Base-by-base conservation (phyloP, 345 rosid species). In the Triadica sebifera region DNA sequence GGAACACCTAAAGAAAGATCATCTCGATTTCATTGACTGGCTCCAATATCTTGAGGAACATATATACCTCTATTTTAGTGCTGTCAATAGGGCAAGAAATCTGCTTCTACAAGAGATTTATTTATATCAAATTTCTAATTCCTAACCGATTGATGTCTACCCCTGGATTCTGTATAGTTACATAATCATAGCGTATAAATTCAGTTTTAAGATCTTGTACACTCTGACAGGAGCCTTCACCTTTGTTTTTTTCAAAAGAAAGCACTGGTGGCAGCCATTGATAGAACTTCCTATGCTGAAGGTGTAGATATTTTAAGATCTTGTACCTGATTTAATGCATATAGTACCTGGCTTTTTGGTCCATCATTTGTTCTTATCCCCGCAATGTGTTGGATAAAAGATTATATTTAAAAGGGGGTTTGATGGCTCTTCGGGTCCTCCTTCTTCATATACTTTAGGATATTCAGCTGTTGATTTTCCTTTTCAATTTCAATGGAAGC, bases 31-130 rank as follows among this genome's bases (percentile, higher is more conserved):
- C 69, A 74, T 71, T 19, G 72, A 78, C 37, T 85, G 77, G 69
- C 88, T 90, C 63, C 68, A 71, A 76, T 88, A 81, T 76, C 95
- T 92, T 38, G 91, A 89, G 78, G 86, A 88, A 20, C 94, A 81
- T 75, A 79, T 94, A 58, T 84, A 85, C 82, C 80, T 86, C 45
- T 89, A 90, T 83, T 87, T 90, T 72, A 84, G 70, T 67, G 76
- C 77, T 56, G 84, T 92, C 69, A 94, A 88, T 82, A 83, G 77
- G 79, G 85, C 85, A 46, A 87, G 98, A 78, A 69, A 65, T 43
- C 72, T 77, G 65, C 91, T 92, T 47, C 85, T 87, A 12, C 67
- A 79, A 43, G 81, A 88, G 81, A 79, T 94, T 12, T 74, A 61
- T 78, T 76, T 56, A 74, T 83, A 70, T 60, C 73, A 72, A 70